Evolutionary conservation across 352 stramenopile genomes (phyloP).

Genomic region (Globisporangium nodosum): DNA sequence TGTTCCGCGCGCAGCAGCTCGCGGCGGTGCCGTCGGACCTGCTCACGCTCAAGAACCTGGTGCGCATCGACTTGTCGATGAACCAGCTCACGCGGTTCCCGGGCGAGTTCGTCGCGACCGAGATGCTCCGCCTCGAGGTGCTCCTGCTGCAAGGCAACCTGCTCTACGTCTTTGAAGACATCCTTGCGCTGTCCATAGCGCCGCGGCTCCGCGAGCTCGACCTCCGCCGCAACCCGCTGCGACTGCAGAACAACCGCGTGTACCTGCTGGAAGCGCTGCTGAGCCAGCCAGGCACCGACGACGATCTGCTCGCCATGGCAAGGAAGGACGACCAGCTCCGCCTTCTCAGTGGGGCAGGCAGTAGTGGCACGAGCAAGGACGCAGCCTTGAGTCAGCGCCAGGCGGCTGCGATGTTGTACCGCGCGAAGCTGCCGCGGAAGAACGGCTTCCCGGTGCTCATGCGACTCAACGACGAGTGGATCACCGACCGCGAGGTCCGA

Average conservation of each 20-base stretch:
- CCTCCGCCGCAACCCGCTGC: conserved; percentile 47
- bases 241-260: conserved; percentile 53
- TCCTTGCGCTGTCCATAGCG: conserved; percentile 37
- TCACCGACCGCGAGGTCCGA: conserved; percentile 41
- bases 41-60: conserved; percentile 49
- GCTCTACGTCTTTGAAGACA: conserved; percentile 57
- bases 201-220: conserved; percentile 56
- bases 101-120: conserved; percentile 28
- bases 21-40: conserved; percentile 31
- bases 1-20: conserved; percentile 30
- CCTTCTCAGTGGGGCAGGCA: background rate
- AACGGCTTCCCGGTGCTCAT: conserved; percentile 62
- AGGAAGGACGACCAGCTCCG: conserved; percentile 38
- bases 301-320: conserved; percentile 30
- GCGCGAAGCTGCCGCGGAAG: conserved; percentile 35
- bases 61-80: conserved; percentile 47
- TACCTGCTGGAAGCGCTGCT: conserved; percentile 68
- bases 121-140: conserved; percentile 42
- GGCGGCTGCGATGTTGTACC: conserved; percentile 24
- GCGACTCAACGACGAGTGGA: conserved; percentile 52
- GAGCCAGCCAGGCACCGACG: conserved; percentile 17
- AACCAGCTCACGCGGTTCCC: conserved; percentile 63
- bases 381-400: background rate
- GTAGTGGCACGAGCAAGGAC: background rate
- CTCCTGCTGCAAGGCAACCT: conserved; percentile 51